Conservation (phyloP, 768 basidiomycete genomes). For the Amanita brunnescens region DNA sequence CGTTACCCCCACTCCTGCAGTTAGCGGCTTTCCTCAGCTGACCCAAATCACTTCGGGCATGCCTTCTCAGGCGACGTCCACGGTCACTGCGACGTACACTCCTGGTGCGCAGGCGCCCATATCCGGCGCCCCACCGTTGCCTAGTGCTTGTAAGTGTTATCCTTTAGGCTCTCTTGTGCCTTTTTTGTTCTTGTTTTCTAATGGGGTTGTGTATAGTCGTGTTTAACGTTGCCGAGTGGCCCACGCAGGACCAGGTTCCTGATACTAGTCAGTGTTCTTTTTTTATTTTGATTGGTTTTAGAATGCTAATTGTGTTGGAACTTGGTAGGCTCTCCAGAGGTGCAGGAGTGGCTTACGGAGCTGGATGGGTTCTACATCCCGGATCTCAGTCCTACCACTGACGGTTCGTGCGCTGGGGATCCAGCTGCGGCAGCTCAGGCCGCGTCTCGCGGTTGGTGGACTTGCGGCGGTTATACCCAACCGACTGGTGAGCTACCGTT, state of each 20-base stretch:
- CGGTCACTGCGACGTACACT: slow-evolving; percentile 4
- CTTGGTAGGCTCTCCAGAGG: slow-evolving; percentile 49
- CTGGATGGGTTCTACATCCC: slow-evolving; percentile 67
- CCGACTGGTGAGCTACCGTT: slow-evolving; percentile 25
- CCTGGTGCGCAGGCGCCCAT: slow-evolving; percentile 53
- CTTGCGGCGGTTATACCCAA: slow-evolving; percentile 68
- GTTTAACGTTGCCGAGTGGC: slow-evolving; percentile 46
- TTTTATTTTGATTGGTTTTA: background rate
- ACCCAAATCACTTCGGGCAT: slow-evolving; percentile 4
- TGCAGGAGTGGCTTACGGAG: slow-evolving; percentile 70
- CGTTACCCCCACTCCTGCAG: background rate
- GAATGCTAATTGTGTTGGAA: background rate
- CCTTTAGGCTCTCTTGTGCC: slow-evolving; percentile 4
- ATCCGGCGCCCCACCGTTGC: slow-evolving; percentile 57
- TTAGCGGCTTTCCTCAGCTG: slow-evolving; percentile 1
- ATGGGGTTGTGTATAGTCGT: slow-evolving; percentile 27
- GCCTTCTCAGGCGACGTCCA: background rate
- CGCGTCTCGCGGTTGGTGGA: slow-evolving; percentile 80
- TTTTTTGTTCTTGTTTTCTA: background rate
- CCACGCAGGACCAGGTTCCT: slow-evolving; percentile 50
- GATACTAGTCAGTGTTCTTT: slow-evolving; percentile 39
- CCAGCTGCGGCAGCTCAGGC: slow-evolving; percentile 47
- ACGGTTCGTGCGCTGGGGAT: slow-evolving; percentile 63
- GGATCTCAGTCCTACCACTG: slow-evolving; percentile 45
- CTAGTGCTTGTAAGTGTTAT: slow-evolving; percentile 43